Base-by-base conservation (phyloP, 495 filamentous ascomycete species). In the Acidiella bohemica region DNA sequence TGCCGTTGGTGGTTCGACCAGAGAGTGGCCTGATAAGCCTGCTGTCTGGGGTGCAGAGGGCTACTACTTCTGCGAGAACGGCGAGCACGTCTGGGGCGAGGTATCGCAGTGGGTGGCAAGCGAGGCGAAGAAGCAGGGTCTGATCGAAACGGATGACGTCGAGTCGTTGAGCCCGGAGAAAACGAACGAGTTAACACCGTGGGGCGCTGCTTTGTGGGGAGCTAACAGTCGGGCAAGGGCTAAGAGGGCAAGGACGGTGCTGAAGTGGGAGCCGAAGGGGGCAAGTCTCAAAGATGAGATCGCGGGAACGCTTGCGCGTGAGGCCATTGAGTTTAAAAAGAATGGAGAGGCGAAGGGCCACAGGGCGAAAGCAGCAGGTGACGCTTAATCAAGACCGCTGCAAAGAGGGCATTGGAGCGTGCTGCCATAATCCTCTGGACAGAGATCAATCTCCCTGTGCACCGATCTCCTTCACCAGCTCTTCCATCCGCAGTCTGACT, bases 51-150 rank as follows among this genome's bases (percentile, higher is more conserved):
- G 76, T 6, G 60, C 67, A 7, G 66, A 79, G 50, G 82, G 72
- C 1, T 87, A 90, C 56, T 88, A 80, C 57, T 71, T 86, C 43
- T 67, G 71, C 25, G 77, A 84, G 57, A 78, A 76, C 49, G 80
- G 75, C 4, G 59, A 73, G 34, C 78, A 81, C 53, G 66, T 68
- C 20, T 90, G 81, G 81, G 75, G 73, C 23, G 71, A 83, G 32
- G 57, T 86, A 19, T 65, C 78, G 26, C 65, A 65, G 20, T 55
- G 59, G 16, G 59, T 90, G 44, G 80, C 74, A 0, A 56, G 70
- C 39, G 67, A 68, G 50, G 76, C 78, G 5, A 64, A 72, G 32
- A 68, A 73, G 46, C 71, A 78, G 58, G 75, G 76, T 1, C 70
- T 76, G 30, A 70, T 85, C 32, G 57, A 72, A 14, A 68, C 67